These are phyloP conservation scores for Leishmania major DNA, from an alignment of 208 protist genomes.

Conservation along the genomic window DNA sequence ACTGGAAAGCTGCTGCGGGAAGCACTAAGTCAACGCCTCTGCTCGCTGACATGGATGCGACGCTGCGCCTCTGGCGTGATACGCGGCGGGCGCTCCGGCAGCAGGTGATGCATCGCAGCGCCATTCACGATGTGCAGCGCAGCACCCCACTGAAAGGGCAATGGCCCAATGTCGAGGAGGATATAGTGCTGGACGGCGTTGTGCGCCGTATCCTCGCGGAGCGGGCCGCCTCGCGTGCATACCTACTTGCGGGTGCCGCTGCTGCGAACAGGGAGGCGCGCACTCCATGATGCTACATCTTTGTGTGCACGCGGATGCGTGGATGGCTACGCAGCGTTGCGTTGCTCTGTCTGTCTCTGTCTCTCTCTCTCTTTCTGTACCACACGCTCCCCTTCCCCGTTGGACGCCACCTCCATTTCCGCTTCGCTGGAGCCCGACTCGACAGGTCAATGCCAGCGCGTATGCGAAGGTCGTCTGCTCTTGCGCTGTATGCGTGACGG, in stretches of 20 bases:
- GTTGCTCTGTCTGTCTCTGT: background rate
- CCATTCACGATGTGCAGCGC: background rate
- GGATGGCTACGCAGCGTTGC: background rate
- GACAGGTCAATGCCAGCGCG: too few relatives aligned
- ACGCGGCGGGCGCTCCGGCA: background rate
- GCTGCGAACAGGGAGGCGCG: background rate
- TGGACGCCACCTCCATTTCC: background rate
- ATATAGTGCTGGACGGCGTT: background rate
- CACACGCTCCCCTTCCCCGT: background rate
- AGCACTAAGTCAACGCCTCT: background rate
- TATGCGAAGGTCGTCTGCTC: background rate
- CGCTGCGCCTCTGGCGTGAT: conserved; percentile 11
- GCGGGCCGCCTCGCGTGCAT: conserved; percentile 10
- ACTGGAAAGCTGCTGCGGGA: background rate
- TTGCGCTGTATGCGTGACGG: background rate
- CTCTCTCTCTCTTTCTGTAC: background rate
- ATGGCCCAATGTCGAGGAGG: background rate
- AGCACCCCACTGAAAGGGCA: background rate
- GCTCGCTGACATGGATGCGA: background rate
- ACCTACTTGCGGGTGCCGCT: background rate
- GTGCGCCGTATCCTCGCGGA: conserved; percentile 1
- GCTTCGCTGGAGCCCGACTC: background rate
- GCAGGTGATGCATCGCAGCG: background rate
- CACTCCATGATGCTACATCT: background rate
- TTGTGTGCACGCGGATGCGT: background rate